Base-by-base conservation (phyloP, 2,329 filamentous ascomycete genomes). In the Acrodontium crateriforme region DNA sequence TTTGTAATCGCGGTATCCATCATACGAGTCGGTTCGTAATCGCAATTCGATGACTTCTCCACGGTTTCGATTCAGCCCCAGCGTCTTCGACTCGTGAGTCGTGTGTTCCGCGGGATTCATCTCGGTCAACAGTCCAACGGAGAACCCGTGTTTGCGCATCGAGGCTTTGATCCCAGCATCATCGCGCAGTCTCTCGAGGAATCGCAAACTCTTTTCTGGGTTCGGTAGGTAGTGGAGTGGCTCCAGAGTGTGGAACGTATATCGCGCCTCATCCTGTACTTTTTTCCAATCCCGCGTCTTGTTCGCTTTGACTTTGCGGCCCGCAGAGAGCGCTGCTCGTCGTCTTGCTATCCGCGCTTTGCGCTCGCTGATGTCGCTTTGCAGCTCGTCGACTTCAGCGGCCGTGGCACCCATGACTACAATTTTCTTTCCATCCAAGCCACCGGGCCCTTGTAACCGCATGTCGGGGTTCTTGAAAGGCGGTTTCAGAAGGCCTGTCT, bases 61-160 rank as follows among this genome's bases (percentile, higher is more conserved):
- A 3, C 65, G 56, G 49, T 95, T 94, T 8, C 83, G 65, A 50
- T 98, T 98, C 21, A 95, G 53, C 0, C 89, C 89, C 0, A 95
- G 58, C 2, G 81, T 85, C 24, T 82, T 69, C 27, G 74, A 74
- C n/a, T 89, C 78, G 46, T 81, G 77, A 3, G 71, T 80, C 1
- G 85, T 94, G 54, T 94, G 74, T 40, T 76, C 68, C 0, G 76
- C 65, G 0, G 89, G 89, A 44, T 98, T 80, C 87, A 98, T 95
- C 56, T 98, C 89, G 0, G 85, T 94, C 15, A 98, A 64, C 3
- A 95, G 56, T 0, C 77, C 77, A 1, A 98, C 89, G 12, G 68
- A 71, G 60, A 92, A 94, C 38, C 74, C 70, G 59, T 93, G 85
- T 44, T 74, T 75, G 10, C 69, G 63, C 89, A 98, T 98, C 1